Evolutionary conservation across 2,329 filamentous ascomycete species (phyloP).

Genomic region (Pseudonectria foliicola): DNA sequence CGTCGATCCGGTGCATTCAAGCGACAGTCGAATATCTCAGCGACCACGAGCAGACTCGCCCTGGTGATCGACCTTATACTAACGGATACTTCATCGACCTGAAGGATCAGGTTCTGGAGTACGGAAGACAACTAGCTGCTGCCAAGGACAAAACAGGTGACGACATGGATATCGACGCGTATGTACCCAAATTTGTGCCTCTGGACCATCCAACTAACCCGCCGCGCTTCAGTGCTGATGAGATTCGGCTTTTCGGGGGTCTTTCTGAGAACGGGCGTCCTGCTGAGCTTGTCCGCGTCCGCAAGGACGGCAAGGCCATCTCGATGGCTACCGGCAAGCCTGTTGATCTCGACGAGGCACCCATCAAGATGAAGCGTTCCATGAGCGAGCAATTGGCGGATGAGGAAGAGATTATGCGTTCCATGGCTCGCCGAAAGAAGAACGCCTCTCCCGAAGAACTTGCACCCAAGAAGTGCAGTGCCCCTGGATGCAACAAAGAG

Average conservation of each 20-base stretch:
- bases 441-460: conserved; percentile 80
- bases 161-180: conserved; percentile 53
- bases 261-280: conserved; percentile 74
- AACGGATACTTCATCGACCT: conserved; percentile 96
- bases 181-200: conserved; percentile 32
- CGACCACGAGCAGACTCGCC: conserved; percentile 79
- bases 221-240: conserved; percentile 41
- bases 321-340: conserved; percentile 66
- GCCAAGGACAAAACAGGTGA: conserved; percentile 60
- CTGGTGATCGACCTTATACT: conserved; percentile 83
- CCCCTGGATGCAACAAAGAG: conserved; percentile 74
- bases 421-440: conserved; percentile 95
- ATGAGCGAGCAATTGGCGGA: conserved; percentile 64
- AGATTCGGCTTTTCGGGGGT: conserved; percentile 75
- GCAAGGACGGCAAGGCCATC: conserved; percentile 71
- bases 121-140: conserved; percentile 76
- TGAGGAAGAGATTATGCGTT: conserved; percentile 76
- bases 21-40: conserved; percentile 78
- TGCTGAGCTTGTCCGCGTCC: conserved; percentile 75
- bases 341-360: conserved; percentile 47
- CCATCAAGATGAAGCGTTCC: conserved; percentile 57
- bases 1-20: conserved; percentile 83
- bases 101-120: conserved; percentile 84
- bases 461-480: conserved; percentile 68
- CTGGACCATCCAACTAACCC: conserved; percentile 23